Conservation (phyloP, 2,329 filamentous ascomycete species). For the Colletotrichum sp. region DNA sequence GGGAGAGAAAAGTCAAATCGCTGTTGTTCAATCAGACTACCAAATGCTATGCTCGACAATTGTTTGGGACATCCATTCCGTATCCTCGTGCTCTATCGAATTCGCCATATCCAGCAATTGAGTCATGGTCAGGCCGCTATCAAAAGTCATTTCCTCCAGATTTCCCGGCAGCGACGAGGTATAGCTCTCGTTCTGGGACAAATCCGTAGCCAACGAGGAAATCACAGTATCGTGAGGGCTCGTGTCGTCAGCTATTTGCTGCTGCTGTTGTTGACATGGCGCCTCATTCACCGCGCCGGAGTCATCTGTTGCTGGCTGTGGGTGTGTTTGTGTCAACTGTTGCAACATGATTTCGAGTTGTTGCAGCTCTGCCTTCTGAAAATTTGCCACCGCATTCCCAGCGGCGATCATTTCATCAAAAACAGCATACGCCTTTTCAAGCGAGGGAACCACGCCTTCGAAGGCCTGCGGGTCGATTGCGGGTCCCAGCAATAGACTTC, state of each 20-base stretch:
- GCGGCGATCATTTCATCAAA: constrained; percentile 51
- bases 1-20: background rate
- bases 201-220: background rate
- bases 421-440: constrained; percentile 45
- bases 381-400: constrained; percentile 50
- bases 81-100: constrained; percentile 47
- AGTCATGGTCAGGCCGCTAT: constrained; percentile 44
- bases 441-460: constrained; percentile 38
- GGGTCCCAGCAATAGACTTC: constrained; percentile 44
- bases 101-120: constrained; percentile 54
- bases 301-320: background rate
- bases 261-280: background rate
- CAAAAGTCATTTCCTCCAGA: constrained; percentile 28
- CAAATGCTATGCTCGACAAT: constrained; percentile 49
- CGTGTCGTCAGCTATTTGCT: background rate
- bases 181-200: constrained; percentile 15
- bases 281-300: background rate
- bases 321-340: constrained; percentile 24
- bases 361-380: constrained; percentile 48
- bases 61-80: constrained; percentile 51
- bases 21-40: constrained; percentile 23
- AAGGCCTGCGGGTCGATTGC: constrained; percentile 38
- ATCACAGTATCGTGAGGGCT: background rate
- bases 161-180: background rate
- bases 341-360: constrained; percentile 46